Evolutionary conservation across 345 rosid genomes (phyloP), one percentile per base, ranked within the genome.

Genomic region (Eucalyptus erythrocorys): DNA sequence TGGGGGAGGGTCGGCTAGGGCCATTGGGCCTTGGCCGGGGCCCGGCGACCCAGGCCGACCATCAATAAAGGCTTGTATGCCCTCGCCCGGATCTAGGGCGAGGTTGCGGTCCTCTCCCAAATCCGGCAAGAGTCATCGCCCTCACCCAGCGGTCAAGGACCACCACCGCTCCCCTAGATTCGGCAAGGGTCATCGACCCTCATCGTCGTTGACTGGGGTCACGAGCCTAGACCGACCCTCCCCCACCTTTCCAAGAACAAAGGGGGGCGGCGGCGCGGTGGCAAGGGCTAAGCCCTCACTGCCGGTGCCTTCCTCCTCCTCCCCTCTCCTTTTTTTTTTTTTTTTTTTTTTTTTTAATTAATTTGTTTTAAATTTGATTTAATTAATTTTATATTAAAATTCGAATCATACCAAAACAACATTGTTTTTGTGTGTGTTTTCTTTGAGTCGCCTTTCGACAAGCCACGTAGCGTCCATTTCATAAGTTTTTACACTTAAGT

Each of bases 11-110:
- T 50, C 2, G 22, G 21, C 4, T 0, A 0, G 2, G 21, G 53
- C 53, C 0, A 4, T 0, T 1, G 0, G 16, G 53, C 53, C 21
- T 1, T 2, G 0, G 8, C 53, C n/a, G 0, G 0, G 1, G 1
- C 53, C 7, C 1, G n/a, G 8, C 21, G 0, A 50, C 0, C 21
- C 2, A 1, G 0, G n/a, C n/a, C 8, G 0, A 50, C 8, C 2
- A 0, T 0, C 1, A 0, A 0, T 0, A 8, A 50, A 21, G 53
- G 8, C 21, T 15, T 15, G 51, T 2, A 7, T 49, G 51, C 51
- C 51, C 49, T 48, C 0, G 2, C 49, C 49, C 1, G 12, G 14
- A 48, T 48, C 0, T 4, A 10, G 48, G 49, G 14, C 49, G 13
- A 48, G 14, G 0, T 48, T 0, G 14, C 48, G 11, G 0, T 0